Conservation (phyloP, 495 filamentous ascomycete genomes). For the Hypoxylon subgilvum region DNA sequence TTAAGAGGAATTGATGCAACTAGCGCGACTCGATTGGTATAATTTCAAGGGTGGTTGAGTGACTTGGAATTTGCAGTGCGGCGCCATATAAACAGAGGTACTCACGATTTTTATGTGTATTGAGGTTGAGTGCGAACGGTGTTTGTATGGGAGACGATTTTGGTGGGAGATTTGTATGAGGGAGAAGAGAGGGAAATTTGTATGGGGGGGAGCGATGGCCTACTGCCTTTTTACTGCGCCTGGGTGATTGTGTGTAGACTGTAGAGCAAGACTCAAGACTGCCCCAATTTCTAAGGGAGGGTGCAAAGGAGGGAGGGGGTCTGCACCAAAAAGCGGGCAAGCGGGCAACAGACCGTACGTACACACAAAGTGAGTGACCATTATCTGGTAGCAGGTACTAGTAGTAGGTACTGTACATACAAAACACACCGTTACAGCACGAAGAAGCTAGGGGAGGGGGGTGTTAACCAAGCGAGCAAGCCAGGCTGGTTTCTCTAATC, state of each 20-base stretch:
- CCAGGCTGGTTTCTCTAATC: too few relatives aligned
- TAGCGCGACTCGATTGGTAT: conserved; percentile 7
- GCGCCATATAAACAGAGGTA: conserved; percentile 45
- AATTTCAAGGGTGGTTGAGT: conserved; percentile 29
- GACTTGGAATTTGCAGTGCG: conserved; percentile 46
- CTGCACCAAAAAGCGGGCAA: conserved; percentile 40
- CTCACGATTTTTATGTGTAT: conserved; percentile 47
- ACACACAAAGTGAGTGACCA: conserved; percentile 18
- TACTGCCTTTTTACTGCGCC: conserved; percentile 67
- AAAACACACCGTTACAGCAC: too few relatives aligned
- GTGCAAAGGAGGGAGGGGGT: conserved; percentile 36
- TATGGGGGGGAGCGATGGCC: conserved; percentile 60
- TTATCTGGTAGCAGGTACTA: conserved; percentile 1
- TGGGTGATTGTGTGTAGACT: conserved; percentile 60
- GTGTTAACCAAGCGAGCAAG: too few relatives aligned
- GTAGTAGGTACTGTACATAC: too few relatives aligned
- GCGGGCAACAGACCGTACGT: conserved; percentile 30
- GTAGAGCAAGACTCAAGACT: conserved; percentile 44
- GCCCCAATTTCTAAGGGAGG: conserved; percentile 47
- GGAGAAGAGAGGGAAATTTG: conserved; percentile 60
- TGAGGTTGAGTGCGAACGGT: conserved; percentile 55
- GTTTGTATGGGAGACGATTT: conserved; percentile 59
- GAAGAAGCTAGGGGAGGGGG: conserved; percentile 1
- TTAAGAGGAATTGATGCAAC: conserved; percentile 7
- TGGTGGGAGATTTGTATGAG: conserved; percentile 65